Evolutionary conservation across 805 yeast genomes (phyloP).

Genomic region (Monosporozyma siamensis): DNA sequence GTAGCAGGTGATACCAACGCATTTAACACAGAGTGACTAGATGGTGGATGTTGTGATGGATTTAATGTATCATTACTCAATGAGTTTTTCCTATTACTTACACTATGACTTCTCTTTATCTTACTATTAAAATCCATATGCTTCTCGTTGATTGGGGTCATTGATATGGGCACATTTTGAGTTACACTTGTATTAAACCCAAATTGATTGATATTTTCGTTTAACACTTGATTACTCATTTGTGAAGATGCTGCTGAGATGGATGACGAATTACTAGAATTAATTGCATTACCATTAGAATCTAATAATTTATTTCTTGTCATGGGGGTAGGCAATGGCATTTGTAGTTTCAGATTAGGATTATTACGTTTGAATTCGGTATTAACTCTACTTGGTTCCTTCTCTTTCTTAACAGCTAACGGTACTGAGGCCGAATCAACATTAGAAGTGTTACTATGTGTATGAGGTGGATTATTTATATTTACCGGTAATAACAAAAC

Average conservation of each 20-base stretch:
- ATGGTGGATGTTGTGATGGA: background rate
- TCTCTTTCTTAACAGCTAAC: background rate
- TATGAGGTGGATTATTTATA: slow-evolving; percentile 9
- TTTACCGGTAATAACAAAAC: slow-evolving; percentile 30
- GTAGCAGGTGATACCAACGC: background rate
- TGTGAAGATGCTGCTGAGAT: slow-evolving; percentile 31
- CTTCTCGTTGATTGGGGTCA: slow-evolving; percentile 75
- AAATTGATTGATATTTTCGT: slow-evolving; percentile 53
- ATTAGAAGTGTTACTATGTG: slow-evolving; percentile 4
- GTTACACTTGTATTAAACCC: slow-evolving; percentile 50
- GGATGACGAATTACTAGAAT: slow-evolving; percentile 1
- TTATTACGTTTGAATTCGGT: slow-evolving; percentile 36
- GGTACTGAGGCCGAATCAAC: background rate
- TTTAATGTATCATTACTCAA: background rate
- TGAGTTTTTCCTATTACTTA: slow-evolving; percentile 12
- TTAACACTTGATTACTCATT: slow-evolving; percentile 6
- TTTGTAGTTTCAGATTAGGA: slow-evolving; percentile 55
- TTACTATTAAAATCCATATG: slow-evolving; percentile 23
- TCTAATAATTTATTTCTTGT: slow-evolving; percentile 23
- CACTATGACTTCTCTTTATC: slow-evolving; percentile 19
- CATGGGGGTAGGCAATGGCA: slow-evolving; percentile 62
- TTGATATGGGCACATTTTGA: slow-evolving; percentile 46
- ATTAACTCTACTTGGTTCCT: slow-evolving; percentile 22
- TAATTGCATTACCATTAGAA: slow-evolving; percentile 1
- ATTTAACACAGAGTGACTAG: slow-evolving; percentile 1